Base-by-base conservation (phyloP, 305 asterid species). In the Coffea humblotiana region DNA sequence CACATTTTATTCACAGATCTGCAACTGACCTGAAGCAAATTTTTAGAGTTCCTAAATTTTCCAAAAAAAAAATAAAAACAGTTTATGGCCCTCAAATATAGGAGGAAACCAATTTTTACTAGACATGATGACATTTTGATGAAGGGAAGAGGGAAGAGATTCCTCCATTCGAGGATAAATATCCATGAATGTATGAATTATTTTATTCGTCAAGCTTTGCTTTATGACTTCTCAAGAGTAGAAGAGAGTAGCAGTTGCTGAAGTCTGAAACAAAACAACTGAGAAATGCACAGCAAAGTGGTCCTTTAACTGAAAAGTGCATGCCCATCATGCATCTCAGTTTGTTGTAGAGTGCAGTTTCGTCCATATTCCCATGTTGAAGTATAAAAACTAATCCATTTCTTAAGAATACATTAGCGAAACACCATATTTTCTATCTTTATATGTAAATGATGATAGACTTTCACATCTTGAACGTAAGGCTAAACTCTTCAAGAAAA, bases 401-500 rank as follows among this genome's bases (percentile, higher is more conserved):
- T 25, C 63, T 14, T 32, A 47, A 78, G 8, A n/a, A 68, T n/a
- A 5, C 19, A 70, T 35, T 8, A 52, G 40, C 15, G 23, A 8
- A 49, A 27, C 27, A 21, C 15, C 6, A 47, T 25, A 21, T 6
- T 0, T 60, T 60, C 65, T 21, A 9, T 23, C 29, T 21, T 21
- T 7, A 60, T 60, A n/a, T 43, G 71, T n/a, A 4, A 27, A 73
- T 47, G n/a, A 5, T 60, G 18, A 76, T 63, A 25, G 54, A 21
- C 25, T 16, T 52, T 16, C 79, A 71, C 14, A 47, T 74, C 77
- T 65, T 61, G 63, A 48, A 67, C 75, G 32, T n/a, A 16, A 60
- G 37, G 64, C 65, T 48, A 64, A 67, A 32, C 48, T 60, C 45
- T n/a, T 73, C 52, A 77, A 35, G 82, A 74, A 56, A 23, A 65